phyloP scores from a whole-genome alignment of 2,329 filamentous ascomycete species.

The Monosporascus sp. region DNA sequence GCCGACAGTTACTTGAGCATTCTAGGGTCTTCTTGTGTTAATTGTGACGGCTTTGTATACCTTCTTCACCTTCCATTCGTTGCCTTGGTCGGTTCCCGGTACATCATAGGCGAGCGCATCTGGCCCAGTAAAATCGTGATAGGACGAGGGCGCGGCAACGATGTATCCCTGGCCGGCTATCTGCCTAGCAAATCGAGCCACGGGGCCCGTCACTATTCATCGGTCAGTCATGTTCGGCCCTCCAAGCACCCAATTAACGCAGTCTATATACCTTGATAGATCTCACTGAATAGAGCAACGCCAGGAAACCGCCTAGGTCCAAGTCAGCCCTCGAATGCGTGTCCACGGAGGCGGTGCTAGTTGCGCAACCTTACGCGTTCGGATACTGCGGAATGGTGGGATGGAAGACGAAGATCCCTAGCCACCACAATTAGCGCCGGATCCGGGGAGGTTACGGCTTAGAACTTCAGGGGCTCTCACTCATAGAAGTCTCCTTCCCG shows the following conservation, averaged over 20 bases:
- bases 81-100: constrained; percentile 82
- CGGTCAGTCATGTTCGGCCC: constrained; percentile 1
- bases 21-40: constrained; percentile 4
- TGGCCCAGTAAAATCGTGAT: constrained; percentile 88
- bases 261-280: constrained; percentile 72
- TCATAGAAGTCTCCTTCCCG: constrained; percentile 51
- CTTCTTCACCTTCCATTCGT: constrained; percentile 80
- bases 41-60: constrained; percentile 32
- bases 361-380: constrained; percentile 57
- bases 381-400: constrained; percentile 81
- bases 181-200: constrained; percentile 82
- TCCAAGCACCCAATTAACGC: background rate
- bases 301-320: constrained; percentile 66
- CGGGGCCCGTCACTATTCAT: constrained; percentile 74
- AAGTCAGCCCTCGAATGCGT: constrained; percentile 9
- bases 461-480: constrained; percentile 27
- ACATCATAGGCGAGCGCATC: constrained; percentile 81
- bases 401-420: constrained; percentile 87
- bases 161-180: constrained; percentile 93
- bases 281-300: constrained; percentile 86
- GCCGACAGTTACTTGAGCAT: background rate
- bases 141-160: constrained; percentile 82
- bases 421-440: constrained; percentile 11
- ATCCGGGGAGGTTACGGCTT: background rate
- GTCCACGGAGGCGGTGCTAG: constrained; percentile 1